Evolutionary conservation across 306 rosid genomes (phyloP).

Genomic region (Quercus cerris): DNA sequence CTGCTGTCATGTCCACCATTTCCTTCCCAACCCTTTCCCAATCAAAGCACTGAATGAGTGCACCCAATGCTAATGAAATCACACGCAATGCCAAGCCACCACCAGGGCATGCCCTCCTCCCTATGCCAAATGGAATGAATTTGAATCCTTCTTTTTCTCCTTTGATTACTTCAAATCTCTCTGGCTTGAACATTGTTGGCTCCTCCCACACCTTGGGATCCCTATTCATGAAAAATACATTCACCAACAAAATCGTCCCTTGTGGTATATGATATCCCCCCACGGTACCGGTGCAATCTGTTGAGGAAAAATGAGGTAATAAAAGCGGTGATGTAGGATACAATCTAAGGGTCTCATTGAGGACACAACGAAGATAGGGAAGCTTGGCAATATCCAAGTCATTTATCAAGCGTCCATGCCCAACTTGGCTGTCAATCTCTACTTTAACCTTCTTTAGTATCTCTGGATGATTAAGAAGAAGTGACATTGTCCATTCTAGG

Average conservation of each 20-base stretch:
- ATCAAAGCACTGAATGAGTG: constrained; percentile 32
- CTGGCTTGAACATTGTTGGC: constrained; percentile 26
- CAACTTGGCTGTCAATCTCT: constrained; percentile 3
- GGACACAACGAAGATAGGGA: constrained; percentile 17
- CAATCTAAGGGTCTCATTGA: constrained; percentile 37
- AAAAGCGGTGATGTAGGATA: constrained; percentile 33
- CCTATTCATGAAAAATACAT: constrained; percentile 41
- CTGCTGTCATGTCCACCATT: constrained; percentile 27
- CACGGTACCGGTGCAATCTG: constrained; percentile 19
- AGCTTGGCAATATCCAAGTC: constrained; percentile 33
- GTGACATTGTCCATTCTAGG: constrained; percentile 36
- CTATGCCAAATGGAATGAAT: constrained; percentile 26
- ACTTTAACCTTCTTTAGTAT: constrained; percentile 18
- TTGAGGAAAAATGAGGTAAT: constrained; percentile 38
- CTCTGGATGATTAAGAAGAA: constrained; percentile 29
- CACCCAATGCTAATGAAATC: constrained; percentile 16
- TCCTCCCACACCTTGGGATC: constrained; percentile 33
- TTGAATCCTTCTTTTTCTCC: constrained; percentile 8
- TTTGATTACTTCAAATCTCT: constrained; percentile 27
- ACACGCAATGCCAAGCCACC: background rate
- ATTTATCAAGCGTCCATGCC: constrained; percentile 9
- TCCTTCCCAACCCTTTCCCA: constrained; percentile 20
- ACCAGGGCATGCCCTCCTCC: constrained; percentile 16
- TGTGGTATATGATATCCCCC: constrained; percentile 40
- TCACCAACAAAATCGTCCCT: constrained; percentile 43